Conservation (phyloP, 495 filamentous ascomycete genomes). For the Talaromyces liani region DNA sequence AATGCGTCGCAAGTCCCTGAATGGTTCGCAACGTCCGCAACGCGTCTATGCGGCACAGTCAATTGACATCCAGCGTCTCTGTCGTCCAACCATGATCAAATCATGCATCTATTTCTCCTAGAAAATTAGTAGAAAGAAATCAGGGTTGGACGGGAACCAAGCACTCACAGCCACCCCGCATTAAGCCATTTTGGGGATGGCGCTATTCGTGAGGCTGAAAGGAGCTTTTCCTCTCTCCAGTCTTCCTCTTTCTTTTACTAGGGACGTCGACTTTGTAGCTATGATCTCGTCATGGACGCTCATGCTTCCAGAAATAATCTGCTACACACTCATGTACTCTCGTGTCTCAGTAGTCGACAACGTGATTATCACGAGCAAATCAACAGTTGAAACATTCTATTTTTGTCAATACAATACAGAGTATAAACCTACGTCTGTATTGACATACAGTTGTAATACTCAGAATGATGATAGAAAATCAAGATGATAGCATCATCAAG, state of each 20-base stretch:
- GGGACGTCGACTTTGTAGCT: not conserved
- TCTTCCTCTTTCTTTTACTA: not conserved
- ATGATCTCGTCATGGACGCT: not conserved
- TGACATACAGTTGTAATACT: not conserved
- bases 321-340: not conserved
- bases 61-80: not conserved
- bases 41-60: slow-evolving; percentile 4
- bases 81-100: not conserved
- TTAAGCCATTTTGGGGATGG: not conserved
- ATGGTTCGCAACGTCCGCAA: slow-evolving; percentile 2
- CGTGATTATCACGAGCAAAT: not conserved
- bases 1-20: not conserved
- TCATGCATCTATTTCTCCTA: not conserved
- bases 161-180: not conserved
- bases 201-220: not conserved
- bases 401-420: not conserved
- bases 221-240: not conserved
- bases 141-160: not conserved
- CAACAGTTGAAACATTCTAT: not conserved
- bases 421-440: not conserved
- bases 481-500: not conserved
- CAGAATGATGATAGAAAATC: not conserved
- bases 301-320: not conserved
- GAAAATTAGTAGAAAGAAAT: not conserved
- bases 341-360: slow-evolving; percentile 5